Evolutionary conservation across 2,329 filamentous ascomycete species (phyloP).

Genomic region (Madurella fahalii): DNA sequence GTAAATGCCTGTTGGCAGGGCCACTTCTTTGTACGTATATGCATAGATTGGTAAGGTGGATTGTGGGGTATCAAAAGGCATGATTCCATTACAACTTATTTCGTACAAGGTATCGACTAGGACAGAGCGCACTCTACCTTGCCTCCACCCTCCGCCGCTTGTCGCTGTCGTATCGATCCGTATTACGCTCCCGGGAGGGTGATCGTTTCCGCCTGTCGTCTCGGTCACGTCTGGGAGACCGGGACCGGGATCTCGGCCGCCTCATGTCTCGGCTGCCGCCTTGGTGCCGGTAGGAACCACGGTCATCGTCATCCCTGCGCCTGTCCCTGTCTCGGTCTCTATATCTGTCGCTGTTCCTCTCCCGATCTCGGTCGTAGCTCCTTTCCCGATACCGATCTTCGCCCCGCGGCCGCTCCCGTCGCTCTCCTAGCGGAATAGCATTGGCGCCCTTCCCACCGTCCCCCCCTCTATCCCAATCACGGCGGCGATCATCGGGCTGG

Average conservation of each 20-base stretch:
- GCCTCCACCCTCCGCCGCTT: slow-evolving; percentile 57
- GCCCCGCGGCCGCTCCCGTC: slow-evolving; percentile 40
- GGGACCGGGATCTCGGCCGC: slow-evolving; percentile 45
- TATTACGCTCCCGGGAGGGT: slow-evolving; percentile 50
- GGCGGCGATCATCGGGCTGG: slow-evolving; percentile 48
- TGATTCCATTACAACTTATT: not conserved
- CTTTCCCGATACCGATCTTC: slow-evolving; percentile 36
- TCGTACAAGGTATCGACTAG: not conserved
- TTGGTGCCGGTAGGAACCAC: slow-evolving; percentile 13
- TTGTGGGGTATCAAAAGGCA: slow-evolving; percentile 7
- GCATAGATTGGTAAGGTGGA: not conserved
- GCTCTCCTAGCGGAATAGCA: slow-evolving; percentile 63
- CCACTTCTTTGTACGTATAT: not conserved
- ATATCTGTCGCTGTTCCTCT: slow-evolving; percentile 16
- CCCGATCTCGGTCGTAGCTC: slow-evolving; percentile 37
- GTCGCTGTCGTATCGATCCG: slow-evolving; percentile 52
- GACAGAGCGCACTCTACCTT: slow-evolving; percentile 22
- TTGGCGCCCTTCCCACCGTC: slow-evolving; percentile 62
- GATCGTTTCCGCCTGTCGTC: slow-evolving; percentile 55
- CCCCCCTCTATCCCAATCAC: slow-evolving; percentile 42
- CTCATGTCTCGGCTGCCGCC: slow-evolving; percentile 34
- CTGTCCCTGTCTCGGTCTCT: slow-evolving; percentile 30
- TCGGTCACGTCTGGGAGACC: slow-evolving; percentile 47
- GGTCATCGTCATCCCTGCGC: slow-evolving; percentile 29
- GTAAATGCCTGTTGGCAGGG: slow-evolving; percentile 7